Evolutionary conservation across 78 protist genomes (phyloP).

Genomic region (Goniomonas avonlea): DNA sequence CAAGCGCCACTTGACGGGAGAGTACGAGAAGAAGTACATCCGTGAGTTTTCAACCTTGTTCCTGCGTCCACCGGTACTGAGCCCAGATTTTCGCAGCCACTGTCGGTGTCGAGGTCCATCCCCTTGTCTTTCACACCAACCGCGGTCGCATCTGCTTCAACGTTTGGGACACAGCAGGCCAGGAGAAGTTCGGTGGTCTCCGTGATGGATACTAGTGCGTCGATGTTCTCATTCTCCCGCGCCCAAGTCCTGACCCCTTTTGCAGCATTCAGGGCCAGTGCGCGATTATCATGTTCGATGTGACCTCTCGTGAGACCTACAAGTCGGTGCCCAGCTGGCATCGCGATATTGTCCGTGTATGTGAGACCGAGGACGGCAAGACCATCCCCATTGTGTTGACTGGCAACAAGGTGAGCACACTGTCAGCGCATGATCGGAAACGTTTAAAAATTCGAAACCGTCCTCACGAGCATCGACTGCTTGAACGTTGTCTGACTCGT

Average conservation of each 20-base stretch:
- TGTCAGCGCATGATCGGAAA: too few species aligned
- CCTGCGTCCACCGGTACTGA: neutral
- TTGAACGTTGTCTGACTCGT: too few species aligned
- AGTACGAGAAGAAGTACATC: slow-evolving; percentile 89
- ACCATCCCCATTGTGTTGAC: slow-evolving; percentile 93
- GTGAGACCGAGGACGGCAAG: too few species aligned
- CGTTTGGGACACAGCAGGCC: slow-evolving; percentile 99
- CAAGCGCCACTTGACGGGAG: slow-evolving; percentile 97
- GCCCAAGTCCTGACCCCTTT: neutral
- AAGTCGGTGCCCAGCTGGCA: slow-evolving; percentile 96
- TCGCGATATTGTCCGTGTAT: slow-evolving; percentile 90
- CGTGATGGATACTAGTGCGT: slow-evolving; percentile 92
- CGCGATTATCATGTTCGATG: slow-evolving; percentile 99
- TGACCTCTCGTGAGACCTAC: slow-evolving; percentile 95
- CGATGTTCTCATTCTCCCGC: neutral
- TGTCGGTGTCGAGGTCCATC: slow-evolving; percentile 76
- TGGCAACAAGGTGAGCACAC: slow-evolving; percentile 91
- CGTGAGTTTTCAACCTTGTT: slow-evolving; percentile 55
- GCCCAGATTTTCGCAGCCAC: slow-evolving; percentile 44
- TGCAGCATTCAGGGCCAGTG: slow-evolving; percentile 76
- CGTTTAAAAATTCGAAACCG: too few species aligned
- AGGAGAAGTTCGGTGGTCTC: slow-evolving; percentile 96
- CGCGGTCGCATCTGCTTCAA: slow-evolving; percentile 86
- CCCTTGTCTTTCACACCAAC: slow-evolving; percentile 89
- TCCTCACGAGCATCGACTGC: too few species aligned